Percentiles rank a stretch among this genome's conserved stretches.
Conservation (phyloP, 352 stramenopile species). For the Globisporangium viniferum region DNA sequence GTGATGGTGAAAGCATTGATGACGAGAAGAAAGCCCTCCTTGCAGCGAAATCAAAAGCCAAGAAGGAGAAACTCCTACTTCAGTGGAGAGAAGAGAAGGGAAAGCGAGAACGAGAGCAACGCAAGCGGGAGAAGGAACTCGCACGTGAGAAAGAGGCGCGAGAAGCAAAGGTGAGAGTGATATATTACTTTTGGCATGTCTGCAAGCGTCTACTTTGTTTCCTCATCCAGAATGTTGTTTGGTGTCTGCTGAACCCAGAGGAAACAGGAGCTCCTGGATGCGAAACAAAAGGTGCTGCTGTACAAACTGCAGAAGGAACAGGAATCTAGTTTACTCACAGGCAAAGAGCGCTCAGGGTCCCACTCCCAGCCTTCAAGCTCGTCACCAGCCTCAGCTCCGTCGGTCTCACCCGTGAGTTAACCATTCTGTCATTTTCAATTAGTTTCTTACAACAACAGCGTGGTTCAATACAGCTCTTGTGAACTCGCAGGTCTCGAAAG, state of each 20-base stretch:
- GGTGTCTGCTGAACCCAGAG: conserved; percentile 20
- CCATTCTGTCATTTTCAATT: neutral
- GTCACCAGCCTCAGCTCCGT: neutral
- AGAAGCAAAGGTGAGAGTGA: conserved; percentile 42
- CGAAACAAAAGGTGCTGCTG: conserved; percentile 73
- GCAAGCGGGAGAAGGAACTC: conserved; percentile 29
- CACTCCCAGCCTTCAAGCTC: conserved; percentile 16
- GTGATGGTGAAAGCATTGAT: neutral
- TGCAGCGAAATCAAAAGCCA: conserved; percentile 23
- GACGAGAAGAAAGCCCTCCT: conserved; percentile 9
- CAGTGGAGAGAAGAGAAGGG: conserved; percentile 51
- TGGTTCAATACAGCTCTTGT: neutral
- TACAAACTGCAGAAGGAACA: conserved; percentile 81
- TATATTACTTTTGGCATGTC: neutral
- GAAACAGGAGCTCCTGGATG: conserved; percentile 57
- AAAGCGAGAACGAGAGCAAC: conserved; percentile 29
- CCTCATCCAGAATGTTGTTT: neutral
- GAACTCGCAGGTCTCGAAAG: conserved; percentile 30
- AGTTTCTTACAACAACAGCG: neutral
- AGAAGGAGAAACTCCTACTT: conserved; percentile 27
- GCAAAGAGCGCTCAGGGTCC: conserved; percentile 15
- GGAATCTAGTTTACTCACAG: conserved; percentile 22
- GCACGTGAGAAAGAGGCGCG: conserved; percentile 32
- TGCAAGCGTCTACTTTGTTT: neutral
- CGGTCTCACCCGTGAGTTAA: conserved; percentile 27